A percentile compares a stretch with the other conserved stretches of the same genome.
Evolutionary conservation across 768 basidiomycete genomes (phyloP).

Genomic region (Auricularia sp.): DNA sequence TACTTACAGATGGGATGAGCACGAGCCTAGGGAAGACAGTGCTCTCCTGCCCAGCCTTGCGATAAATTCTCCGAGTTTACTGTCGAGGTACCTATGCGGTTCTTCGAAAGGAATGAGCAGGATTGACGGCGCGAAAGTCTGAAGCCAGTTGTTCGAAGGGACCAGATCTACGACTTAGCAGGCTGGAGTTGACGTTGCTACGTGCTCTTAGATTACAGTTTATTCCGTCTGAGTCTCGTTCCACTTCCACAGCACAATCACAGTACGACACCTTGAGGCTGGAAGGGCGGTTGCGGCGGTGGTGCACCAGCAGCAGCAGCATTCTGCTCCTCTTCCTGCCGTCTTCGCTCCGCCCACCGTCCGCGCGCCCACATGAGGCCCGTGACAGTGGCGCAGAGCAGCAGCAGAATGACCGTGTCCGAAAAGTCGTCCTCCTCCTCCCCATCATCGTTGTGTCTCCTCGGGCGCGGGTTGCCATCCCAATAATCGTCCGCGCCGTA

Average conservation of each 20-base stretch:
- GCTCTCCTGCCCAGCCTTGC: too few relatives aligned
- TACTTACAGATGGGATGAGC: too few relatives aligned
- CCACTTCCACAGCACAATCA: background rate
- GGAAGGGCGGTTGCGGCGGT: background rate
- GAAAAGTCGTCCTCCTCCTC: slow-evolving; percentile 59
- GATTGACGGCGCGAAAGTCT: too few relatives aligned
- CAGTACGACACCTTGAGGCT: background rate
- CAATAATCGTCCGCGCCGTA: slow-evolving; percentile 78
- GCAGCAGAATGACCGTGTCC: slow-evolving; percentile 71
- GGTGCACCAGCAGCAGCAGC: background rate
- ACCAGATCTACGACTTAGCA: too few relatives aligned
- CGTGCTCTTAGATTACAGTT: too few relatives aligned
- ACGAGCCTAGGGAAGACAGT: too few relatives aligned
- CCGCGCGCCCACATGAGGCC: slow-evolving; percentile 70
- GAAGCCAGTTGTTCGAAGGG: too few relatives aligned
- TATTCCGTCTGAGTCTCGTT: too few relatives aligned
- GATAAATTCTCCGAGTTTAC: too few relatives aligned
- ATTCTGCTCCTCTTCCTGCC: slow-evolving; percentile 40
- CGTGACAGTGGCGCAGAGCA: slow-evolving; percentile 63
- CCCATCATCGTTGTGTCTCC: slow-evolving; percentile 34
- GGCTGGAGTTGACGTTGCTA: too few relatives aligned
- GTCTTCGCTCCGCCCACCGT: slow-evolving; percentile 61
- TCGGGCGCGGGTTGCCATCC: slow-evolving; percentile 45
- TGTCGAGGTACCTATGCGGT: too few relatives aligned
- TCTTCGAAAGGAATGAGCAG: too few relatives aligned